Conservation (phyloP, 1,139 yeast genomes). For the Groenewaldozyma auringiensis region DNA sequence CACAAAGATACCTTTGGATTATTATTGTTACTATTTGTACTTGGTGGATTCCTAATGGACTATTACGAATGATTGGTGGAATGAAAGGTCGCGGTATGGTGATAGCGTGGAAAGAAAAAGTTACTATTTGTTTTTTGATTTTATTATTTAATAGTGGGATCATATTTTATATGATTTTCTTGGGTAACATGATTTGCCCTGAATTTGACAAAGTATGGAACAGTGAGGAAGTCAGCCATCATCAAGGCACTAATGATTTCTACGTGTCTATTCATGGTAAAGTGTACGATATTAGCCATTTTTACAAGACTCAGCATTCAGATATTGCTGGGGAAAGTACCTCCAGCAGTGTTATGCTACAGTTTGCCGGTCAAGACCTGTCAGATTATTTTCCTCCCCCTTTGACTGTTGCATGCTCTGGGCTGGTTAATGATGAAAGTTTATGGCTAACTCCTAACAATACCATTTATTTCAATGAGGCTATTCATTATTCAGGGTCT, state of each 20-base stretch:
- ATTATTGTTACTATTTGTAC: constrained; percentile 28
- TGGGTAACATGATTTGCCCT: constrained; percentile 31
- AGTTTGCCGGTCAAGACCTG: constrained; percentile 31
- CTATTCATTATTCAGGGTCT: constrained; percentile 29
- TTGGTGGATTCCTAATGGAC: constrained; percentile 31
- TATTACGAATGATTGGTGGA: constrained; percentile 24
- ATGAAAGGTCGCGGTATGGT: constrained; percentile 30
- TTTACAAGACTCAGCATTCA: constrained; percentile 32
- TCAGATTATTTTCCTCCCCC: constrained; percentile 33
- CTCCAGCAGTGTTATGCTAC: constrained; percentile 23
- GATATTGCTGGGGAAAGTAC: constrained; percentile 27
- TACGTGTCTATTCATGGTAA: constrained; percentile 31
- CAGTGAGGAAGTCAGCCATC: constrained; percentile 26
- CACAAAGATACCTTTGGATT: constrained; percentile 22
- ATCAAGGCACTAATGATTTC: constrained; percentile 27
- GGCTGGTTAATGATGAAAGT: constrained; percentile 25
- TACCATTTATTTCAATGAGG: constrained; percentile 25
- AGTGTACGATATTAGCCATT: constrained; percentile 33
- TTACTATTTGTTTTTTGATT: constrained; percentile 28
- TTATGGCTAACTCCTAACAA: constrained; percentile 26
- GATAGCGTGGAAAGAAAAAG: constrained; percentile 34
- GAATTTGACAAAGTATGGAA: constrained; percentile 34
- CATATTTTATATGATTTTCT: constrained; percentile 33
- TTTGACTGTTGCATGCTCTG: constrained; percentile 29
- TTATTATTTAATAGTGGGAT: constrained; percentile 26